Evolutionary conservation across 1,284 basidiomycete genomes (phyloP).

Genomic region (Cerioporus squamosus): DNA sequence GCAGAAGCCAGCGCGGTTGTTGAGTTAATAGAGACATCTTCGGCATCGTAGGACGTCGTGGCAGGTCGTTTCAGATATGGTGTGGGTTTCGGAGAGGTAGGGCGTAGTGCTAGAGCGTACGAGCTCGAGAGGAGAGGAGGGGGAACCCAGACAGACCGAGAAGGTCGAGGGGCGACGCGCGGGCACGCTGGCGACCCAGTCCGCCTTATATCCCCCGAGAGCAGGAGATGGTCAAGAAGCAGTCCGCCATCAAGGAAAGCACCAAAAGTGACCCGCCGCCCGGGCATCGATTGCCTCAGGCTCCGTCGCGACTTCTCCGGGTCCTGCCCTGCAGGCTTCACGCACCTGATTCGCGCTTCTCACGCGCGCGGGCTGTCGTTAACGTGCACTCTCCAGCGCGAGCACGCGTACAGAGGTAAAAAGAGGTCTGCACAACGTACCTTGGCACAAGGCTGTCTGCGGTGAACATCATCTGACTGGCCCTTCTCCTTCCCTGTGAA

Average conservation of each 20-base stretch:
- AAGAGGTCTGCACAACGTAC: not conserved
- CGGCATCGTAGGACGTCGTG: slow-evolving; percentile 2
- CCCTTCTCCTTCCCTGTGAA: not conserved
- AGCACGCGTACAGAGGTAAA: not conserved
- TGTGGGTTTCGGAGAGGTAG: no score
- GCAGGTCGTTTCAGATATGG: not conserved
- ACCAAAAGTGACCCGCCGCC: not conserved
- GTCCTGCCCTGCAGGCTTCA: no score
- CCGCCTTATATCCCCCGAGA: slow-evolving; percentile 1
- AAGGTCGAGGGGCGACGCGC: not conserved
- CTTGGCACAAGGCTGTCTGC: not conserved
- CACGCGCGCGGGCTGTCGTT: no score
- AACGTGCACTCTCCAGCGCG: not conserved
- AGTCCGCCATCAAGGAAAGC: not conserved
- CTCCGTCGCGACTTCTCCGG: not conserved
- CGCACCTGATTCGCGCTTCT: no score
- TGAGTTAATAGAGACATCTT: slow-evolving; percentile 5
- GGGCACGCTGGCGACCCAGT: not conserved
- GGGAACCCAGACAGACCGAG: not conserved
- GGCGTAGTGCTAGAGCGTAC: not conserved
- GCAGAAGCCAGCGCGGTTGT: slow-evolving; percentile 27
- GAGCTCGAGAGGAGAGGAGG: not conserved
- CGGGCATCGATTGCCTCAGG: not conserved
- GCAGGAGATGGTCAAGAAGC: not conserved
- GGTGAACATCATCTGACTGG: slow-evolving; percentile 12